Evolutionary conservation across 2,329 filamentous ascomycete genomes (phyloP).

Genomic region (Colletotrichum costaricense): DNA sequence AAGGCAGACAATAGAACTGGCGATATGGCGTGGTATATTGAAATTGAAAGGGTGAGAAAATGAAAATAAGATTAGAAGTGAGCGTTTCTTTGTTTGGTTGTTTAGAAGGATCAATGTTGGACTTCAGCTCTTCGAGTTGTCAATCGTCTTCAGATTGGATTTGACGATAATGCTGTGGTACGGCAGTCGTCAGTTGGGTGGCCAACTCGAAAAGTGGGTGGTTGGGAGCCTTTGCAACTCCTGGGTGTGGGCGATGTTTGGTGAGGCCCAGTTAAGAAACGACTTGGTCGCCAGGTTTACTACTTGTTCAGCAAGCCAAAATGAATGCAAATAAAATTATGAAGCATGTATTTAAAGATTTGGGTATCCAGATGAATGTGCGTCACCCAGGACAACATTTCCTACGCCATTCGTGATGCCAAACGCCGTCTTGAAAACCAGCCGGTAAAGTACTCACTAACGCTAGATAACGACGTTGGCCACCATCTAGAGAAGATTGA

Average conservation of each 20-base stretch:
- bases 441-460: constrained; percentile 37
- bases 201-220: constrained; percentile 36
- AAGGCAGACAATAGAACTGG: constrained; percentile 19
- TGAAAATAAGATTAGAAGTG: not conserved
- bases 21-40: not conserved
- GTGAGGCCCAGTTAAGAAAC: constrained; percentile 38
- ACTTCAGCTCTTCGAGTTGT: not conserved
- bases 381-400: not conserved
- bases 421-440: not conserved
- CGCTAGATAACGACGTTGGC: constrained; percentile 40
- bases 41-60: not conserved
- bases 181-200: constrained; percentile 31
- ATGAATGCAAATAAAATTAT: not conserved
- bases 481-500: constrained; percentile 28
- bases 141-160: constrained; percentile 8
- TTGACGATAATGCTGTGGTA: constrained; percentile 25
- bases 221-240: constrained; percentile 34
- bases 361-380: constrained; percentile 22
- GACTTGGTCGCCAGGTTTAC: constrained; percentile 19
- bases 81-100: not conserved
- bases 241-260: constrained; percentile 27
- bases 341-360: constrained; percentile 13
- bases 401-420: constrained; percentile 12
- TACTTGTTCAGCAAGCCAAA: not conserved
- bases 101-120: not conserved